Base-by-base conservation (phyloP, 2,329 filamentous ascomycete genomes). In the Pezicula neosporulosa region DNA sequence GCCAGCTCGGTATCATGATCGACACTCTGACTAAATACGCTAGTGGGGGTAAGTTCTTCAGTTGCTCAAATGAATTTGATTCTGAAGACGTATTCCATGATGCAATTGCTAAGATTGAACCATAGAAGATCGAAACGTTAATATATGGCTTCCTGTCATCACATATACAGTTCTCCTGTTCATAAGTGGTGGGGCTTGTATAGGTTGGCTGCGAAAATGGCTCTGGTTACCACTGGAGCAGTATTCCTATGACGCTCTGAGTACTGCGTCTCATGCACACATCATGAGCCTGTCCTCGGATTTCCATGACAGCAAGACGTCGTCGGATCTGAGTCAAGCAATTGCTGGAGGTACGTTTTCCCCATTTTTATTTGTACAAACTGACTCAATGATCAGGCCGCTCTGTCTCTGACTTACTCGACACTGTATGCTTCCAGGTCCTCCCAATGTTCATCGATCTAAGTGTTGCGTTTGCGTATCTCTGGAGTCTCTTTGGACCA, bases 1-100 rank as follows among this genome's bases (percentile, higher is more conserved):
- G 87, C 18, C 89, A 94, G 64, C 81, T 93, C 30, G 90, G 90
- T 56, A 82, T 89, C 52, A 84, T 96, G 56, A 85, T 89, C 56
- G 83, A 94, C 61, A 81, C 81, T 54, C 71, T 95, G 19, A 76
- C 76, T 28, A 72, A 75, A 35, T 74, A 77, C 39, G 50, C 46
- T 30, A 36, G 50, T 44, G 57, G 57, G 46, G 59, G 60, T 60
- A 49, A 47, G 55, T 51, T 53, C 38, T 38, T 18, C 15, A 16
- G 15, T 28, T 13, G 2, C 21, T 28, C 12, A 16, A 13, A 28
- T 8, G n/a, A 19, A 18, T 15, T 16, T 28, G n/a, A 33, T 30
- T 44, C 18, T 44, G 10, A 5, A n/a, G 10, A 16, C 10, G 21
- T 9, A 24, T 16, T 16, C 37, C n/a, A 39, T 16, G 1, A 6